Conservation (phyloP, 2,329 filamentous ascomycete genomes). For the Fusarium graminum region DNA sequence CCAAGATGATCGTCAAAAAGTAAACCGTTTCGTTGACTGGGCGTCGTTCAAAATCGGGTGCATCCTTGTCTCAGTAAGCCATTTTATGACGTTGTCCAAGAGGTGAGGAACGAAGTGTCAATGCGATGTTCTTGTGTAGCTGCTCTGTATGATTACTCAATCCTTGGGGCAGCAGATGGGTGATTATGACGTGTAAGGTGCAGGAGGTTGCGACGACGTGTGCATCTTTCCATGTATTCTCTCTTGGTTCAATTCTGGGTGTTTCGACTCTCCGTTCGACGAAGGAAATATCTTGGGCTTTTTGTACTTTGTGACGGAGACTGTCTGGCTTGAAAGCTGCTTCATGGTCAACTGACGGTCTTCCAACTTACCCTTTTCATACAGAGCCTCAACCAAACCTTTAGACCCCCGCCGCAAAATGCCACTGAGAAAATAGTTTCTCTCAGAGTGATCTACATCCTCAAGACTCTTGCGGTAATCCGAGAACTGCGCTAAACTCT, state of each 20-base stretch:
- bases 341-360: not conserved
- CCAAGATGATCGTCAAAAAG: conserved; percentile 40
- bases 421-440: too few relatives aligned
- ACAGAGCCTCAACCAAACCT: conserved; percentile 3
- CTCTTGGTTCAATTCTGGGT: rapidly evolving
- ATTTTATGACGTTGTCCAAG: conserved; percentile 40
- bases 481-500: not conserved
- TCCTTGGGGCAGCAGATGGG: not conserved
- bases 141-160: conserved; percentile 7
- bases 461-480: conserved; percentile 4
- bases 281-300: not conserved
- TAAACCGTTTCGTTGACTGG: conserved; percentile 25
- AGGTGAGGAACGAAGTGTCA: conserved; percentile 8
- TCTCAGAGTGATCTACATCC: conserved; percentile 3
- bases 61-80: conserved; percentile 34
- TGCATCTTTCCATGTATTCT: not conserved
- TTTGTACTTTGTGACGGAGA: rapidly evolving
- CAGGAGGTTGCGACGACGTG: not conserved
- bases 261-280: not conserved
- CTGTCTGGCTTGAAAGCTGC: not conserved
- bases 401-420: not conserved
- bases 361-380: not conserved
- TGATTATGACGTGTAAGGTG: conserved; percentile 22
- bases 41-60: conserved; percentile 29
- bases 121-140: conserved; percentile 1